Base-by-base conservation (phyloP, 495 filamentous ascomycete species). In the Penicillium lagena region DNA sequence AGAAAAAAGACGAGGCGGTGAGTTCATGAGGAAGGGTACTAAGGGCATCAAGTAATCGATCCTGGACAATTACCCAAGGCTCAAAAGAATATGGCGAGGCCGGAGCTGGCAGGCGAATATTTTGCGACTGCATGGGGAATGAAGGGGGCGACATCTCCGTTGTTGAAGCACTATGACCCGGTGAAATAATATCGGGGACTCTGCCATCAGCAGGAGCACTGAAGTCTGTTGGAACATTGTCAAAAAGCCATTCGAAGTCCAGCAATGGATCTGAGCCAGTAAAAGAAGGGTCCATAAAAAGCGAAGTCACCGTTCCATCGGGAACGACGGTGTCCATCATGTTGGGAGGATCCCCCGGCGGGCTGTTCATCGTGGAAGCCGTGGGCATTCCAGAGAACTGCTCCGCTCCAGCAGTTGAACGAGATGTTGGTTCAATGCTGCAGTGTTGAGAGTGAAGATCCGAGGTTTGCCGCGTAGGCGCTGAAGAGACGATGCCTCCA, bases 241-340 rank as follows among this genome's bases (percentile, higher is more conserved):
- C 49, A 41, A 51, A 51, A 12, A 51, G 34, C 49, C 49, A 51
- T 13, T 51, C 49, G 33, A 51, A 46, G 30, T 51, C 49, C 4
- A 51, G 30, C n/a, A 42, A 37, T 10, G 49, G 49, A 38, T 51
- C 49, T 1, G 43, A 44, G 6, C 36, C 40, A 29, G 30, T 46
- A 13, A 46, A 42, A 9, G 43, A 51, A 2, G 49, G 49, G 39
- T 51, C 49, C 27, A 36, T 43, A 14, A 51, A 51, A 0, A 51
- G 39, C 5, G 49, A 51, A 9, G 49, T 51, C 9, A 47, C 43
- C 39, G 47, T 42, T 29, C 38, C 34, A 39, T 38, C 44, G 12
- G 12, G 22, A 14, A 43, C 45, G 37, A 47, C 46, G 46, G 22
- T 22, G 22, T 22, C 22, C 22, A 22, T 22, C 22, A 22, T 22